phyloP scores from a whole-genome alignment of 2,329 filamentous ascomycete genomes.

The Colletotrichum tabaci region DNA sequence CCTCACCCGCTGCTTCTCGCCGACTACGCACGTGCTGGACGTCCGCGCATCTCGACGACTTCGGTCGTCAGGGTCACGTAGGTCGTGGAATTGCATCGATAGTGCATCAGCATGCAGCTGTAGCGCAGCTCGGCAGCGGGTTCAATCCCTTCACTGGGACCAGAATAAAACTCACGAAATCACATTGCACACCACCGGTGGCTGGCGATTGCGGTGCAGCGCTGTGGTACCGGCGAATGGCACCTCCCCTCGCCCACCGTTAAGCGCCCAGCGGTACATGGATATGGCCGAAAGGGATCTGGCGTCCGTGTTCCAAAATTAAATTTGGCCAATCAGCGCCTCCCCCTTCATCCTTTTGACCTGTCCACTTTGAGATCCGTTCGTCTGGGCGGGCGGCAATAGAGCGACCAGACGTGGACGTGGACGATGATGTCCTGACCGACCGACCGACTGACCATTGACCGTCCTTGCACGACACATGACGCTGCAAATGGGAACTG shows the following conservation, averaged over 20 bases:
- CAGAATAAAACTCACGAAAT: background rate
- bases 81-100: background rate
- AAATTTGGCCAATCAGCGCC: constrained; percentile 31
- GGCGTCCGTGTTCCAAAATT: constrained; percentile 39
- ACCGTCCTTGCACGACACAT: constrained; percentile 15
- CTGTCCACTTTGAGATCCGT: constrained; percentile 35
- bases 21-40: constrained; percentile 24
- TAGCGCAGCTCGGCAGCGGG: constrained; percentile 7
- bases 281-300: constrained; percentile 34
- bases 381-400: constrained; percentile 31
- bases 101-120: constrained; percentile 9
- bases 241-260: constrained; percentile 18
- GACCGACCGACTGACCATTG: background rate
- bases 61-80: background rate
- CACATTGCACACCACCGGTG: background rate
- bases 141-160: background rate
- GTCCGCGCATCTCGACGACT: background rate
- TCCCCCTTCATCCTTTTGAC: constrained; percentile 1
- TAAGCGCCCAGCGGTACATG: constrained; percentile 40
- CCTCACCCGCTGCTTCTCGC: background rate
- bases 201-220: background rate
- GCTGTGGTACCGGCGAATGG: constrained; percentile 26
- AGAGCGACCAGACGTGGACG: constrained; percentile 9
- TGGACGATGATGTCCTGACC: too few relatives aligned
- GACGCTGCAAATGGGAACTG: constrained; percentile 6